These are phyloP conservation scores for Fusarium sulawesiense DNA, from an alignment of 2,329 filamentous ascomycete species.

Conservation along the genomic window DNA sequence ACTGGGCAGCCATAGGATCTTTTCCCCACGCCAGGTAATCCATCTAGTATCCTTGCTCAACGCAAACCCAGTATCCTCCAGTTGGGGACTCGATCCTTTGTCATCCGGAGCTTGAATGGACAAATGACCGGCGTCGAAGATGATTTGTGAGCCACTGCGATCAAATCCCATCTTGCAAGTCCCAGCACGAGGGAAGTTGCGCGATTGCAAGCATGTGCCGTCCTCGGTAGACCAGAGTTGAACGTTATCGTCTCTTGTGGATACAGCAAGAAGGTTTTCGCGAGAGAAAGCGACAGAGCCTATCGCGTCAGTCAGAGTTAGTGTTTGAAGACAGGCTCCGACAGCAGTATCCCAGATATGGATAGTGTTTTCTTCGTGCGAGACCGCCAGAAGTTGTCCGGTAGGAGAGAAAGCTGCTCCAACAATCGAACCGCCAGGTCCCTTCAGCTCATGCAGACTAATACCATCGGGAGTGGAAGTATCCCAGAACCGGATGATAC, in stretches of 20 bases:
- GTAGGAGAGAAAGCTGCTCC: background rate
- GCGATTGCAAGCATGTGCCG: background rate
- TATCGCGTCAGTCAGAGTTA: background rate
- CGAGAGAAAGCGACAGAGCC: background rate
- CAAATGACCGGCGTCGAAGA: background rate
- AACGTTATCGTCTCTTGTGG: background rate
- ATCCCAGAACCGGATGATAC: background rate
- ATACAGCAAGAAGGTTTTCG: background rate
- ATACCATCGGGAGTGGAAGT: accelerated
- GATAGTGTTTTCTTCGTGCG: background rate
- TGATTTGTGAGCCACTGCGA: background rate
- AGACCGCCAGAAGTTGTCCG: background rate
- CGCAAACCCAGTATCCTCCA: background rate
- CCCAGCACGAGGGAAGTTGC: background rate
- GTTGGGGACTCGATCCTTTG: accelerated
- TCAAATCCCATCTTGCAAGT: background rate
- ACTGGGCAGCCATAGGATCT: background rate
- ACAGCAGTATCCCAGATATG: background rate
- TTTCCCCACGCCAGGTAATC: background rate
- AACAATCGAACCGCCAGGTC: background rate
- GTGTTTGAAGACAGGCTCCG: background rate
- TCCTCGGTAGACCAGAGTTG: background rate
- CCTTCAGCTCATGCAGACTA: background rate
- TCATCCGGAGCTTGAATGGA: background rate
- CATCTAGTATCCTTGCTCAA: background rate